Evolutionary conservation across 2,329 filamentous ascomycete species (phyloP), one percentile per base, ranked within the genome.

Genomic region (Venturia effusa): DNA sequence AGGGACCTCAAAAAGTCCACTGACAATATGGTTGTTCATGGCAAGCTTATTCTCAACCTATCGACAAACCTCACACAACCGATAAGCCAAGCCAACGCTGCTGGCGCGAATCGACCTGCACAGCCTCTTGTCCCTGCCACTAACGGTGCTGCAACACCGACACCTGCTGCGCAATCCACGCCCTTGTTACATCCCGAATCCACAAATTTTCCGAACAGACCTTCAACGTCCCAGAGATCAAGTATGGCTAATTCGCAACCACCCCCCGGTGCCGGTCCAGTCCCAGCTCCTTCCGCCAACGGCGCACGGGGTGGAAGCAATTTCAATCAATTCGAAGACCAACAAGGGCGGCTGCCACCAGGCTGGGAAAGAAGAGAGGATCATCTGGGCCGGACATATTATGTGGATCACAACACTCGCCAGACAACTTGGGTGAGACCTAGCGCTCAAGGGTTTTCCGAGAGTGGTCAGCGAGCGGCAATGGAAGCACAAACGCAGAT

Each of bases 321-420:
- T 48, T 85, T 96, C 72, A 97, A 92, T 71, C 92, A 93, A 0
- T 99, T 99, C 68, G 93, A 97, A 77, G 94, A 99, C 76, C 86
- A 87, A n/a, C 92, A 97, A 72, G 94, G 94, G 64, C 87, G 93
- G 69, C 78, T 99, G 63, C 94, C 94, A 40, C 87, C 89, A 61
- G 94, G 94, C 40, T 99, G 94, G 93, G 94, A 99, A 78, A 87
- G 94, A 64, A 86, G 94, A 64, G 93, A 97, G 75, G 94, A 99
- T 74, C 94, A 97, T 69, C 77, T 97, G 54, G 93, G 94, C 62
- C 85, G 94, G 71, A 97, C 93, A 27, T 99, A 99, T 74, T 99
- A 97, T 74, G 94, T 99, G 62, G 94, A 99, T 72, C 94, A 97
- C 75, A 97, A 97, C 75, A 96, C 92, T 7, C 84, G 94, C 70